A percentile compares a stretch with the other conserved stretches of the same genome.
Conservation (phyloP, 768 basidiomycete genomes). For the Zangia roseola region DNA sequence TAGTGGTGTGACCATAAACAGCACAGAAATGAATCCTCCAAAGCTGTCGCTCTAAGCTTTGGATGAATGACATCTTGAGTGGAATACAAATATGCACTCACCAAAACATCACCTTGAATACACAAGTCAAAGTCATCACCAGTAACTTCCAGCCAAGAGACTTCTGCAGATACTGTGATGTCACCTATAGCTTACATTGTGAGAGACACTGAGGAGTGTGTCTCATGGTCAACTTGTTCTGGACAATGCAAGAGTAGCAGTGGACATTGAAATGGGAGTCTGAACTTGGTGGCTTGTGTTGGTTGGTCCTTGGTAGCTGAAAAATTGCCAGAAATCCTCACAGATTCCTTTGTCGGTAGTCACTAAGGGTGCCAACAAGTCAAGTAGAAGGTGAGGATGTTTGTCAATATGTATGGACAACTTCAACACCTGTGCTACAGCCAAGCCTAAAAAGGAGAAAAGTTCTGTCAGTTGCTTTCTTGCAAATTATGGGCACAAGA, state of each 20-base stretch:
- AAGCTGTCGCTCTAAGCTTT: constrained; percentile 65
- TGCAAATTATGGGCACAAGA: too few relatives aligned
- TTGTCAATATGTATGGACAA: too few relatives aligned
- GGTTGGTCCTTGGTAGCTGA: constrained; percentile 20
- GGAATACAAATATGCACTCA: too few relatives aligned
- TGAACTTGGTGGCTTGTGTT: constrained; percentile 5
- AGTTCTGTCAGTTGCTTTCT: too few relatives aligned
- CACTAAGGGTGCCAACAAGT: too few relatives aligned
- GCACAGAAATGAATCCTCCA: constrained; percentile 72
- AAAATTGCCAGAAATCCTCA: constrained; percentile 14
- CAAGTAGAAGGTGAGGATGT: too few relatives aligned
- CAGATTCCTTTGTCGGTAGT: too few relatives aligned
- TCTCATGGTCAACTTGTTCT: constrained; percentile 43
- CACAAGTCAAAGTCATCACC: constrained; percentile 78
- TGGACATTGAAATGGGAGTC: constrained; percentile 5
- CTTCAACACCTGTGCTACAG: too few relatives aligned
- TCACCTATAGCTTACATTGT: constrained; percentile 88
- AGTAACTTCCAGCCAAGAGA: constrained; percentile 69
- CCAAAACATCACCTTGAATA: constrained; percentile 80
- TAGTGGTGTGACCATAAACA: constrained; percentile 80
- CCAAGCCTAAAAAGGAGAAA: too few relatives aligned
- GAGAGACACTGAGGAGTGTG: constrained; percentile 56
- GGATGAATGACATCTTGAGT: background rate
- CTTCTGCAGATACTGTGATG: constrained; percentile 79
- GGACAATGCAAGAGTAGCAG: constrained; percentile 12